Evolutionary conservation across 371 early-diverging fungal species (phyloP).

Genomic region (Circinella minor): DNA sequence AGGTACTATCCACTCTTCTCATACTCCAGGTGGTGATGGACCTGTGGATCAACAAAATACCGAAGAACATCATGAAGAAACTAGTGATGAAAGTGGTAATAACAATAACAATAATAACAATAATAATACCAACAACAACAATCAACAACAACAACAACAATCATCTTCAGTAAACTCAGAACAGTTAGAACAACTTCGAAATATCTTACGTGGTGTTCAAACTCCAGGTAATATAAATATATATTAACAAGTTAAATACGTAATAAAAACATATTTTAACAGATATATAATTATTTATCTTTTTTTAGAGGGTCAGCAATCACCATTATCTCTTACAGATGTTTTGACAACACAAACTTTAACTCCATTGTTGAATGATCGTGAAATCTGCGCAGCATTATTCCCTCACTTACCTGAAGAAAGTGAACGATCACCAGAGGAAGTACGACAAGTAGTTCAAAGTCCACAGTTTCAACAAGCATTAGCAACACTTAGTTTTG

Average conservation of each 20-base stretch:
- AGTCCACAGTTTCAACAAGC: slow-evolving; percentile 78
- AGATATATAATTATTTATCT: neutral
- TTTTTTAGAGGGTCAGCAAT: slow-evolving; percentile 2
- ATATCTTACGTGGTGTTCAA: slow-evolving; percentile 26
- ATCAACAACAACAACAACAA: slow-evolving; percentile 7
- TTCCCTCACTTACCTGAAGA: slow-evolving; percentile 71
- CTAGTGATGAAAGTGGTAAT: slow-evolving; percentile 1
- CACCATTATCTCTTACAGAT: slow-evolving; percentile 34
- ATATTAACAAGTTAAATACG: too few relatives aligned
- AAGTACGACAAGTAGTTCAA: slow-evolving; percentile 62
- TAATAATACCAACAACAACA: neutral
- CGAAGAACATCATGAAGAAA: slow-evolving; percentile 9
- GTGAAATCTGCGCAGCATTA: slow-evolving; percentile 58
- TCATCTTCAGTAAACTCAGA: slow-evolving; percentile 16
- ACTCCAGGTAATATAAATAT: slow-evolving; percentile 30
- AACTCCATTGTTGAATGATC: slow-evolving; percentile 59
- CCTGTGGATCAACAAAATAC: slow-evolving; percentile 25
- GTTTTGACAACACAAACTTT: slow-evolving; percentile 61
- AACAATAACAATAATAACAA: neutral
- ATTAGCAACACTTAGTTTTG: slow-evolving; percentile 63
- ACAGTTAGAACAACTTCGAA: slow-evolving; percentile 32
- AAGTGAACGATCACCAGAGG: slow-evolving; percentile 50
- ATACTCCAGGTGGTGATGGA: slow-evolving; percentile 20
- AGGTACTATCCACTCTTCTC: slow-evolving; percentile 18
- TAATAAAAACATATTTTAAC: too few relatives aligned